phyloP scores from a whole-genome alignment of 148 eudicot genomes.

The Camellia granthamiana region DNA sequence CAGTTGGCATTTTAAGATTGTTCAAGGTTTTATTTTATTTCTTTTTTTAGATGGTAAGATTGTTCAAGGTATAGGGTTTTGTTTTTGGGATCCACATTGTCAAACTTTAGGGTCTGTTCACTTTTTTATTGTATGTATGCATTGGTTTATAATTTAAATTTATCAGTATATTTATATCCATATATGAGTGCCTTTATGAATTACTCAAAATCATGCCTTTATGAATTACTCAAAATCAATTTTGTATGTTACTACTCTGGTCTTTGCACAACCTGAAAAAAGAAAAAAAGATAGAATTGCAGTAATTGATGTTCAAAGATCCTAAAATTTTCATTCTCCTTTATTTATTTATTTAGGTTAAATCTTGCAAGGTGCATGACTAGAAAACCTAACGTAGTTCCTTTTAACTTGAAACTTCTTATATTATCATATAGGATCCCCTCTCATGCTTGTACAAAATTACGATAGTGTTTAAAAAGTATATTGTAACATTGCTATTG shows the following conservation, averaged over 20 bases:
- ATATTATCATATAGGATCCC: neutral
- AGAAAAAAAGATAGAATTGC: too few relatives aligned
- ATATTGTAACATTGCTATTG: neutral
- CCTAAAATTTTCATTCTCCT: too few relatives aligned
- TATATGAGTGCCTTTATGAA: neutral
- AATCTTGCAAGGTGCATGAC: too few relatives aligned
- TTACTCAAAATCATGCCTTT: too few relatives aligned
- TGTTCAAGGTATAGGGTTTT: neutral
- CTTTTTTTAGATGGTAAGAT: neutral
- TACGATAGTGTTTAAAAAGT: neutral
- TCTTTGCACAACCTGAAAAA: too few relatives aligned
- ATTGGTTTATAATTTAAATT: neutral
- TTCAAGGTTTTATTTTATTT: neutral
- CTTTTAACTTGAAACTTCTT: neutral
- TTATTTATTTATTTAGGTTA: too few relatives aligned
- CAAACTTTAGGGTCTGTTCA: neutral
- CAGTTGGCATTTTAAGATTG: neutral
- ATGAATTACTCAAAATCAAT: too few relatives aligned
- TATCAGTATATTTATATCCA: neutral
- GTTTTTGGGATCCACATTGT: neutral
- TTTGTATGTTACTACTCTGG: too few relatives aligned
- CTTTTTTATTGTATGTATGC: neutral
- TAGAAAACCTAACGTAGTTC: too few relatives aligned
- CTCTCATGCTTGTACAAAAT: neutral
- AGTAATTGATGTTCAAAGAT: too few relatives aligned